These are phyloP conservation scores for Plenodomus lindquistii DNA, from an alignment of 2,329 filamentous ascomycete species.

Conservation along the genomic window DNA sequence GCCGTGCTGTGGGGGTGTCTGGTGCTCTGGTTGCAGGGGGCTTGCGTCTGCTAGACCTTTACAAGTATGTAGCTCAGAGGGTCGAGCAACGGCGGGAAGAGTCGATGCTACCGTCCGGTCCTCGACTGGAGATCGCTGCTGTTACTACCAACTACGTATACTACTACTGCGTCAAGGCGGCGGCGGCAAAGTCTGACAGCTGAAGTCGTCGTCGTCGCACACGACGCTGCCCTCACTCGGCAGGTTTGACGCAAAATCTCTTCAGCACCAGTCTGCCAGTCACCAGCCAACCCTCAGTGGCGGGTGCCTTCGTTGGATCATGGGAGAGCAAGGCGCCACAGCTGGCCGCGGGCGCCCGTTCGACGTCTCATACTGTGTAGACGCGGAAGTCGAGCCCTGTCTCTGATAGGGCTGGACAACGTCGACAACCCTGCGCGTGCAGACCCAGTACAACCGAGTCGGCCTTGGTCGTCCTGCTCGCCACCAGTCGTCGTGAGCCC, in stretches of 20 bases:
- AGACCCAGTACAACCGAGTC: conserved; percentile 11
- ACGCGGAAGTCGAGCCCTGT: conserved; percentile 18
- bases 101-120: conserved; percentile 12
- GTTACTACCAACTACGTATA: no score
- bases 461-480: neutral
- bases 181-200: conserved; percentile 19
- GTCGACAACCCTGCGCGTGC: conserved; percentile 13
- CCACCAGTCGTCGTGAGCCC: neutral
- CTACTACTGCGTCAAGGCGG: no score
- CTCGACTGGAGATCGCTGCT: conserved; percentile 19
- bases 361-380: conserved; percentile 31
- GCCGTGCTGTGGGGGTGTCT: conserved; percentile 43
- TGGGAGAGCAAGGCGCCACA: conserved; percentile 25
- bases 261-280: conserved; percentile 8
- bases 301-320: conserved; percentile 24
- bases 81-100: conserved; percentile 17
- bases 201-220: conserved; percentile 14
- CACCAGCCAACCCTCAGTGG: conserved; percentile 12
- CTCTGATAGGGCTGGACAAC: conserved; percentile 25
- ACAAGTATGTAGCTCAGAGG: conserved; percentile 1
- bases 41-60: neutral
- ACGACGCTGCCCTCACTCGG: conserved; percentile 22
- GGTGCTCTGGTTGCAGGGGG: conserved; percentile 26
- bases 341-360: conserved; percentile 25
- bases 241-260: conserved; percentile 12